A percentile compares a stretch with the other conserved stretches of the same genome.
phyloP scores from a whole-genome alignment of 2,329 filamentous ascomycete species.

The Microcyclospora pomicola region DNA sequence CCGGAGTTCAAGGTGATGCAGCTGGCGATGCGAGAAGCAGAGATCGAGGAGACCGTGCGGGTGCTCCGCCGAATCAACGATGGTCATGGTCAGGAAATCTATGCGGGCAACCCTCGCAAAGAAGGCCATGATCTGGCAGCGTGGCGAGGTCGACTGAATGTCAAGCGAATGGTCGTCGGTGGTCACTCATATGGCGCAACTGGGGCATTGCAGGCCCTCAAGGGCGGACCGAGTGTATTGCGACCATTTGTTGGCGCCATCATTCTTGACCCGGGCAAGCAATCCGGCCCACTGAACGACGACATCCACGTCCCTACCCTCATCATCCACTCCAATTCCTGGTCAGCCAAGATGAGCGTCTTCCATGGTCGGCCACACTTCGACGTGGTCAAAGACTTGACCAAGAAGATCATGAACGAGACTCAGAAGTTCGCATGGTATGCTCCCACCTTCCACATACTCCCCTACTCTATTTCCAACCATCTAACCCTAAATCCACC shows the following conservation, averaged over 20 bases:
- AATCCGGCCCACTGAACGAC: conserved; percentile 46
- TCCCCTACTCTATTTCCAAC: conserved; percentile 52
- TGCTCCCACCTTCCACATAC: conserved; percentile 25
- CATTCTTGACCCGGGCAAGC: conserved; percentile 53
- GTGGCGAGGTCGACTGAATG: conserved; percentile 43
- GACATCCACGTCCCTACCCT: conserved; percentile 45
- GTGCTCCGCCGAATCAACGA: conserved; percentile 28
- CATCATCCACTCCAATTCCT: conserved; percentile 50
- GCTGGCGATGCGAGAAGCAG: conserved; percentile 31
- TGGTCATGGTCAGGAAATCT: conserved; percentile 22
- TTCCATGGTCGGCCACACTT: conserved; percentile 55
- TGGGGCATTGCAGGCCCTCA: conserved; percentile 46
- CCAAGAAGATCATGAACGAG: conserved; percentile 30
- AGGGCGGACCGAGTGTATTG: conserved; percentile 29
- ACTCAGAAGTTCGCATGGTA: conserved; percentile 32
- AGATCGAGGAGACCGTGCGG: conserved; percentile 32
- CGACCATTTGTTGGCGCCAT: conserved; percentile 44
- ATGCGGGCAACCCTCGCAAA: conserved; percentile 32
- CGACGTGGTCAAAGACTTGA: conserved; percentile 45
- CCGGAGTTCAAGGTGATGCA: conserved; percentile 29
- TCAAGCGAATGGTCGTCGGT: conserved; percentile 41
- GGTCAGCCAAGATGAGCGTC: conserved; percentile 42
- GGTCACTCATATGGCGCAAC: conserved; percentile 57
- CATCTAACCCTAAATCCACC: conserved; percentile 49
- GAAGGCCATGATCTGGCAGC: conserved; percentile 35